Base-by-base conservation (phyloP, 164 flowering plant species). In the Magnolia changhungtana region DNA sequence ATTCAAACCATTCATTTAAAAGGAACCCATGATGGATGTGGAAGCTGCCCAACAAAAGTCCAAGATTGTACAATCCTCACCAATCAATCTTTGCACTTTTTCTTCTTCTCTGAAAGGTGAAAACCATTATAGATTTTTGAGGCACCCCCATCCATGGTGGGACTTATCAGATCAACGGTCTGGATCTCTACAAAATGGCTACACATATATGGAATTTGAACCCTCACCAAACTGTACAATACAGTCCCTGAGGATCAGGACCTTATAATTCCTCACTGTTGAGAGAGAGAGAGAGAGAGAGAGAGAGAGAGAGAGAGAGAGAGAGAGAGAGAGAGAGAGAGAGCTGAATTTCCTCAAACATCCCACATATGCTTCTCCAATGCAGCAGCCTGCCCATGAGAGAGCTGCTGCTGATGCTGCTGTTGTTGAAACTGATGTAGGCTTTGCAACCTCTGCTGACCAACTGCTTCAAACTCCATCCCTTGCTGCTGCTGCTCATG, bases 401-500 rank as follows among this genome's bases (percentile, higher is more conserved):
- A 67, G 45, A 11, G 71, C 29, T 67, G 71, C 71, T 24, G 14
- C 19, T 31, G 45, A 13, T 20, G 24, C 27, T 24, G 24, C 68
- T 65, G 68, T 29, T 65, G 29, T 16, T 55, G 71, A 31, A 67
- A 67, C 71, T 31, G 71, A 18, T 67, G 71, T 20, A 67, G 2
- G 14, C 71, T 31, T 31, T 29, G 71, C 65, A 63, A 18, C 27
- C 29, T 20, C 37, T 65, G 68, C 68, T 65, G 29, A 1, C 68
- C 68, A 8, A 65, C 68, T 65, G 16, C 29, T 2, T 65, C 68
- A 23, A 65, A 65, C 2, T 65, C 29, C 68, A 65, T 84, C 49
- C 45, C 80, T 21, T 70, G 82, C 19, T 67, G 76, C 10, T 84
- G 81, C 78, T 88, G 82, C 16, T 83, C 84, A 50, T 76, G 76